Conservation (phyloP, 768 basidiomycete genomes). For the Terana coerulea region DNA sequence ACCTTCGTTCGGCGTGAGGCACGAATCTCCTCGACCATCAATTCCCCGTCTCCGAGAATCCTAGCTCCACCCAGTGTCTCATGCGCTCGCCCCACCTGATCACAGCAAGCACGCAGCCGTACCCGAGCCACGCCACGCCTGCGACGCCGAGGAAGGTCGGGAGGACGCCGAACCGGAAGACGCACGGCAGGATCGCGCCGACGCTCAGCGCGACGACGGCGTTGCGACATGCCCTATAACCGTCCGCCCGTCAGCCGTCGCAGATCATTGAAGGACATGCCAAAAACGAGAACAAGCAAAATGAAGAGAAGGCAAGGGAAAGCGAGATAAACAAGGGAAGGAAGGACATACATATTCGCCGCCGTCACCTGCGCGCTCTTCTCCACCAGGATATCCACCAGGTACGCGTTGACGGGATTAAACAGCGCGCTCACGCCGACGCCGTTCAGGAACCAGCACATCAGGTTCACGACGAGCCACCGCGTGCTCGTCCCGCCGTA, state of each 20-base stretch:
- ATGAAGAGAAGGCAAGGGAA: no score
- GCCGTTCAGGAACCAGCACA: slow-evolving; percentile 59
- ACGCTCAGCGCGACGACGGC: slow-evolving; percentile 40
- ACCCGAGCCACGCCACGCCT: slow-evolving; percentile 43
- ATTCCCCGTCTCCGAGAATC: no score
- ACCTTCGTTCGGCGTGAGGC: no score
- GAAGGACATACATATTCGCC: slow-evolving; percentile 47
- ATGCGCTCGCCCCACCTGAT: neutral
- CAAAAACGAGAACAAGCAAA: no score
- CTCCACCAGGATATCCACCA: slow-evolving; percentile 54
- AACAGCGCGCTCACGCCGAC: slow-evolving; percentile 52
- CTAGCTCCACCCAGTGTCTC: neutral
- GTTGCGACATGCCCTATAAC: slow-evolving; percentile 43
- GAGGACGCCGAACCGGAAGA: slow-evolving; percentile 48
- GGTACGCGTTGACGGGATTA: slow-evolving; percentile 51
- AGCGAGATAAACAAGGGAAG: no score
- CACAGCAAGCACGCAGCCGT: slow-evolving; percentile 37
- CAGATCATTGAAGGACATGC: no score
- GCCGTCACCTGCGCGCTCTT: slow-evolving; percentile 61
- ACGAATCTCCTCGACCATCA: no score
- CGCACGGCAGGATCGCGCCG: slow-evolving; percentile 46
- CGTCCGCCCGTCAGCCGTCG: no score
- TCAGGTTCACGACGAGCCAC: slow-evolving; percentile 51
- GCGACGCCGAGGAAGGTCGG: slow-evolving; percentile 45
- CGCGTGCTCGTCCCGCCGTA: slow-evolving; percentile 46